These are phyloP conservation scores for Solanum habrochaites DNA, from an alignment of 257 asterid species.

Conservation along the genomic window DNA sequence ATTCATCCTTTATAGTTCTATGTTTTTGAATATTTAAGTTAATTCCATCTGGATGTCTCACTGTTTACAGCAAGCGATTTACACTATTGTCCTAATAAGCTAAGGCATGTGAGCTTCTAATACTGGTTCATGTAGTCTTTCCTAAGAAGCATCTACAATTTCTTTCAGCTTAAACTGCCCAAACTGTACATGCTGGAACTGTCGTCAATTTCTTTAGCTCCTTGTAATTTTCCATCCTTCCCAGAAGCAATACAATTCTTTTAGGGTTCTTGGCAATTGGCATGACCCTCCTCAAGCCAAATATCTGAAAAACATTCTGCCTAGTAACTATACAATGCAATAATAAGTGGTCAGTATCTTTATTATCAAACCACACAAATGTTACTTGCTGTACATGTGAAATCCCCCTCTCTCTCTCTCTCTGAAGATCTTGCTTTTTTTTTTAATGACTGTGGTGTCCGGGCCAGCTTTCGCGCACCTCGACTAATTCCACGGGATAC, in stretches of 20 bases:
- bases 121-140: not conserved
- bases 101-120: not conserved
- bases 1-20: not conserved
- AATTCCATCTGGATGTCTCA: not conserved
- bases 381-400: not conserved
- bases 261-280: not conserved
- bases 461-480: not conserved
- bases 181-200: not conserved
- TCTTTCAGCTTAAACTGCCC: not conserved
- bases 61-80: not conserved
- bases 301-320: not conserved
- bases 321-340: not conserved
- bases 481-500: not conserved
- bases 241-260: not conserved
- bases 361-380: not conserved
- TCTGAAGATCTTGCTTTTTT: not conserved
- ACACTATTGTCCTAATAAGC: not conserved
- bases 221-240: not conserved
- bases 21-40: not conserved
- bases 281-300: not conserved
- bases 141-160: not conserved
- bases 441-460: not conserved
- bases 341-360: not conserved
- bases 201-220: not conserved
- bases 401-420: not conserved